Percentiles rank a stretch among this genome's conserved stretches.
Evolutionary conservation across 106 monocot species (phyloP).

Genomic region (Gastrodia elata): DNA sequence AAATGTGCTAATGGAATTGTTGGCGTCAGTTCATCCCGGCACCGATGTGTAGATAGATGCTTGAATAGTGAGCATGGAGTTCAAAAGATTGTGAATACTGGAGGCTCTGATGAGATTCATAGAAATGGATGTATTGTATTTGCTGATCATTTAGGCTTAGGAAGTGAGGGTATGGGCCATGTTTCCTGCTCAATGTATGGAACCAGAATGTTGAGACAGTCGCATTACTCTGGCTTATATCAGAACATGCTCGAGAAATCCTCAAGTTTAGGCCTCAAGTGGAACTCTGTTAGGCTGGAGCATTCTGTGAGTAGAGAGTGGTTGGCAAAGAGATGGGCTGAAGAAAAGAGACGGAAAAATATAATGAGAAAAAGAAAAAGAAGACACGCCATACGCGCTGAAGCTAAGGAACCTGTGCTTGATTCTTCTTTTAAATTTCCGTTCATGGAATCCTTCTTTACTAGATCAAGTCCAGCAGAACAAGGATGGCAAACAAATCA

Average conservation of each 20-base stretch:
- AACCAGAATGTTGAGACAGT: background rate
- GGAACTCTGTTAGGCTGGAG: slow-evolving; percentile 4
- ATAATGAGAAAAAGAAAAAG: background rate
- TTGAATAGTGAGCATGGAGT: background rate
- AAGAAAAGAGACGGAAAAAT: slow-evolving; percentile 12
- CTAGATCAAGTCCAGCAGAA: slow-evolving; percentile 12
- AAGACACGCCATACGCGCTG: background rate
- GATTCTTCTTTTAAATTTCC: slow-evolving; percentile 14
- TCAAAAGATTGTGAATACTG: slow-evolving; percentile 1
- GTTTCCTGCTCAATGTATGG: background rate
- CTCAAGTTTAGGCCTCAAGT: background rate
- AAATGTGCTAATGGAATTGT: background rate
- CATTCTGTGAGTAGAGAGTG: slow-evolving; percentile 22
- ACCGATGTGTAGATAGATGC: background rate
- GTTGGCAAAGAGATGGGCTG: slow-evolving; percentile 29
- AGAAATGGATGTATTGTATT: background rate
- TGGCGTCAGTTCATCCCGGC: background rate
- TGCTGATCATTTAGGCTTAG: background rate
- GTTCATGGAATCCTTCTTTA: slow-evolving; percentile 11
- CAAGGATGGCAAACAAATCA: background rate
- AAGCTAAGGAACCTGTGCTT: background rate
- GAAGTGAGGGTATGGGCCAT: background rate
- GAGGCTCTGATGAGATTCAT: background rate
- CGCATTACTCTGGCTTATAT: background rate
- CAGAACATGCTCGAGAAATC: background rate